phyloP scores from a whole-genome alignment of 1,284 basidiomycete genomes.

The Takashimella tepidaria region DNA sequence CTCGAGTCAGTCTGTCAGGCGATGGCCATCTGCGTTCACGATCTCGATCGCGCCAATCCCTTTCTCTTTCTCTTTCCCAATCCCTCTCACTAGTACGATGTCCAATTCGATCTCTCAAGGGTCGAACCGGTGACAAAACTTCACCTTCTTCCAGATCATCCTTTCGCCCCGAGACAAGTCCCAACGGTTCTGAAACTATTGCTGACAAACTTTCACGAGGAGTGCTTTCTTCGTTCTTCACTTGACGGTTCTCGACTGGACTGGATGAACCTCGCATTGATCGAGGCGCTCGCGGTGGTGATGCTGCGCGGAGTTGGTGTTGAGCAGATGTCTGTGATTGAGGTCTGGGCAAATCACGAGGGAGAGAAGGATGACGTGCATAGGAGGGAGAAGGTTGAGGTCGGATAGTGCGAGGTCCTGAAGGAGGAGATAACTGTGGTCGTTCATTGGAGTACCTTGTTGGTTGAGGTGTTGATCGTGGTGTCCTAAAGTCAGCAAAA shows the following conservation, averaged over 20 bases:
- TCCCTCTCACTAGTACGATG: conserved; percentile 16
- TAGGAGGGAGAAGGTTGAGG: neutral
- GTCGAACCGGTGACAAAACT: conserved; percentile 35
- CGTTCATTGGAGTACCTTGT: neutral
- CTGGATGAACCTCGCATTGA: conserved; percentile 31
- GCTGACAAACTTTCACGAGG: neutral
- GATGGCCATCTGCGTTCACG: conserved; percentile 2
- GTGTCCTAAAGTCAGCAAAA: neutral
- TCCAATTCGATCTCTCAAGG: conserved; percentile 10
- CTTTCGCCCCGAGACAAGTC: neutral
- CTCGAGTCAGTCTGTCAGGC: conserved; percentile 7
- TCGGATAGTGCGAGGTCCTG: neutral
- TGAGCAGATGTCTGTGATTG: neutral
- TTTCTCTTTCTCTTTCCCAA: conserved; percentile 17
- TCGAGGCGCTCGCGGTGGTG: conserved; percentile 21
- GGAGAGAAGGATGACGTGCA: neutral
- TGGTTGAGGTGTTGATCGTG: neutral
- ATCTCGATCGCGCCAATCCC: conserved; percentile 13
- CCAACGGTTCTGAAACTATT: neutral
- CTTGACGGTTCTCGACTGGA: conserved; percentile 16
- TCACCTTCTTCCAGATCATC: conserved; percentile 43
- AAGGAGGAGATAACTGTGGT: neutral
- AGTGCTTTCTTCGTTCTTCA: neutral
- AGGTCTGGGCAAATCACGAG: neutral
- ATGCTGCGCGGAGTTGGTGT: conserved; percentile 10